These are phyloP conservation scores for Fusarium acutatum DNA, from an alignment of 2,329 filamentous ascomycete genomes.

Conservation along the genomic window DNA sequence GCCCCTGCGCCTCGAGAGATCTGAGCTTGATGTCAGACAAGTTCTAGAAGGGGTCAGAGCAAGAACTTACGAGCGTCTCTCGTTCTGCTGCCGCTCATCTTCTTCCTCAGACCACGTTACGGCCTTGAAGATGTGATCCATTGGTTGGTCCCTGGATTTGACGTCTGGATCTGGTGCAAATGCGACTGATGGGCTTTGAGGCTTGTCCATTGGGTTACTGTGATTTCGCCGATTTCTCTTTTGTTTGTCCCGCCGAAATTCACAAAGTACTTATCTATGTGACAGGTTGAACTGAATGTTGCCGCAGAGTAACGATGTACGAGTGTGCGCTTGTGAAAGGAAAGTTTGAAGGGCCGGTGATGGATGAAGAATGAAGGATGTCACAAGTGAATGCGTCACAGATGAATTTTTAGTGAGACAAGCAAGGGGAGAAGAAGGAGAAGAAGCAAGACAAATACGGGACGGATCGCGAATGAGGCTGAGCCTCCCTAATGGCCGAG, in stretches of 20 bases:
- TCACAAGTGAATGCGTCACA: conserved; percentile 6
- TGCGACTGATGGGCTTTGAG: not conserved
- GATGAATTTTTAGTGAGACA: conserved; percentile 1
- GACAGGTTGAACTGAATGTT: not conserved
- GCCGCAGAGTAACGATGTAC: not conserved
- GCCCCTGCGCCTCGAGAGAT: not conserved
- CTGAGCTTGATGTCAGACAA: conserved; percentile 10
- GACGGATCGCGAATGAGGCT: conserved; percentile 32
- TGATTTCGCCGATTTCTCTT: not conserved
- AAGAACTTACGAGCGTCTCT: not conserved
- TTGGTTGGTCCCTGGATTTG: not conserved
- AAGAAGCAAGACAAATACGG: conserved; percentile 6
- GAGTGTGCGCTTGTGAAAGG: not conserved
- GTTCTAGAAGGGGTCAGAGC: not conserved
- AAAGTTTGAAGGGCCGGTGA: not conserved
- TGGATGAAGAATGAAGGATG: not conserved
- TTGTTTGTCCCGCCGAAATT: not conserved
- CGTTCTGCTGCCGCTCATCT: not conserved
- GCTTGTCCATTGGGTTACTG: not conserved
- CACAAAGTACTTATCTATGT: not conserved
- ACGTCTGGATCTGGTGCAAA: not conserved
- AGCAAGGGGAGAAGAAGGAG: not conserved
- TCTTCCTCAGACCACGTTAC: conserved; percentile 14
- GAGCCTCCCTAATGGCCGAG: conserved; percentile 2
- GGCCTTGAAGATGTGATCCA: conserved; percentile 9